Evolutionary conservation across 306 rosid species (phyloP).

Genomic region (Malus sylvestris): DNA sequence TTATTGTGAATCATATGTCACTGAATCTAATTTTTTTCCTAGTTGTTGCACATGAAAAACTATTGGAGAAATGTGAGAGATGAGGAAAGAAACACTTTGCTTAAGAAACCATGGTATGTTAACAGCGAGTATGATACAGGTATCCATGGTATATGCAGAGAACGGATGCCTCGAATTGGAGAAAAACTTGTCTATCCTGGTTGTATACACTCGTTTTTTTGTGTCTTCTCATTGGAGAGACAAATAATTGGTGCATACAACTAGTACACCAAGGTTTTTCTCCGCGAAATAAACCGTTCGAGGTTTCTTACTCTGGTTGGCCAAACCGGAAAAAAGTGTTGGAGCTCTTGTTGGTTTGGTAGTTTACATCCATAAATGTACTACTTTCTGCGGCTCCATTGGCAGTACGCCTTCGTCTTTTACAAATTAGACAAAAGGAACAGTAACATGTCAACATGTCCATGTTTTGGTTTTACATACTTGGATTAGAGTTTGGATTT

Average conservation of each 20-base stretch:
- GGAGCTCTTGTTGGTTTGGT: background rate
- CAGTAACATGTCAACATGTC: background rate
- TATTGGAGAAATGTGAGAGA: background rate
- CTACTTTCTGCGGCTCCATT: background rate
- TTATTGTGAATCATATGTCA: background rate
- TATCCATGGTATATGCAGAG: background rate
- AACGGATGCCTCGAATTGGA: background rate
- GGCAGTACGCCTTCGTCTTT: slow-evolving; percentile 1
- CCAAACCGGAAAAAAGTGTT: background rate
- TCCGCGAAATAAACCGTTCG: background rate
- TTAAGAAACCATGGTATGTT: background rate
- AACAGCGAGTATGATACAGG: background rate
- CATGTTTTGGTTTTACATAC: slow-evolving; percentile 14
- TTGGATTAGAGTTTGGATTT: slow-evolving; percentile 12
- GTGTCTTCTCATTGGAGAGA: background rate
- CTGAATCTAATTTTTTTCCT: background rate
- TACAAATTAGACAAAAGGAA: background rate
- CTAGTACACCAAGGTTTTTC: background rate
- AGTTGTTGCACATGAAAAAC: background rate
- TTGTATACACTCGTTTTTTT: background rate
- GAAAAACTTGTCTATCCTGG: background rate
- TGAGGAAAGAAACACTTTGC: background rate
- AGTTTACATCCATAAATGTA: background rate
- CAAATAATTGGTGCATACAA: background rate
- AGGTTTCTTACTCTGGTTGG: background rate